Evolutionary conservation across 2,329 filamentous ascomycete species (phyloP).

Genomic region (Helotiales sp.): DNA sequence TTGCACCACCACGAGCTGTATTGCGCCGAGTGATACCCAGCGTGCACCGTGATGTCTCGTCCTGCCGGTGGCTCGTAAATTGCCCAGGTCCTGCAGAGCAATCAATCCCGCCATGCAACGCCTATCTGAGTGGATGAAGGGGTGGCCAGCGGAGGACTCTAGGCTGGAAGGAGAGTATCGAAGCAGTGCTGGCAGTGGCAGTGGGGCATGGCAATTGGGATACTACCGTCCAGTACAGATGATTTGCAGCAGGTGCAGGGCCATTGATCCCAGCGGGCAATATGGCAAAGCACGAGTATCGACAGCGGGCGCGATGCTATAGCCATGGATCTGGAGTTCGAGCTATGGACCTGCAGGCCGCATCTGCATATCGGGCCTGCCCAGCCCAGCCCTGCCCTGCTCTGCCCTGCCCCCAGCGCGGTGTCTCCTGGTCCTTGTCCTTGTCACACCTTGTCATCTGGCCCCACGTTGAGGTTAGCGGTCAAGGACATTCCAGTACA

Average conservation of each 20-base stretch:
- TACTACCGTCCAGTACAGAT: constrained; percentile 7
- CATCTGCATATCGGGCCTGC: not conserved
- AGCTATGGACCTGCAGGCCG: constrained; percentile 13
- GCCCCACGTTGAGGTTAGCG: no score
- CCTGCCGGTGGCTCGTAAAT: not conserved
- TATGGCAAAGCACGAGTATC: constrained; percentile 10
- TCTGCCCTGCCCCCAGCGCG: no score
- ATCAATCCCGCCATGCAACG: not conserved
- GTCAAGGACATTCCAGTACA: no score
- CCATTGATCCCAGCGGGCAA: constrained; percentile 6
- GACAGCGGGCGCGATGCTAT: constrained; percentile 16
- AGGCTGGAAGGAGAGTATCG: not conserved
- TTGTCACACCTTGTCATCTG: no score
- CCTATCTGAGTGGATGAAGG: not conserved
- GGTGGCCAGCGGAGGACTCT: not conserved
- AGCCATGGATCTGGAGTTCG: constrained; percentile 12
- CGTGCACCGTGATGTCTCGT: not conserved
- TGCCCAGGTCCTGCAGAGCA: not conserved
- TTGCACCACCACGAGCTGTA: not conserved
- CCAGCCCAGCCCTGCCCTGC: no score
- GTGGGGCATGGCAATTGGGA: not conserved
- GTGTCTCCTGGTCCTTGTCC: no score
- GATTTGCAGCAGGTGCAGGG: constrained; percentile 15
- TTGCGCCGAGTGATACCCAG: not conserved
- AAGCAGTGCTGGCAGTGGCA: not conserved